A percentile compares a stretch with the other conserved stretches of the same genome.
Conservation (phyloP, 768 basidiomycete species). For the Terana coerulea region DNA sequence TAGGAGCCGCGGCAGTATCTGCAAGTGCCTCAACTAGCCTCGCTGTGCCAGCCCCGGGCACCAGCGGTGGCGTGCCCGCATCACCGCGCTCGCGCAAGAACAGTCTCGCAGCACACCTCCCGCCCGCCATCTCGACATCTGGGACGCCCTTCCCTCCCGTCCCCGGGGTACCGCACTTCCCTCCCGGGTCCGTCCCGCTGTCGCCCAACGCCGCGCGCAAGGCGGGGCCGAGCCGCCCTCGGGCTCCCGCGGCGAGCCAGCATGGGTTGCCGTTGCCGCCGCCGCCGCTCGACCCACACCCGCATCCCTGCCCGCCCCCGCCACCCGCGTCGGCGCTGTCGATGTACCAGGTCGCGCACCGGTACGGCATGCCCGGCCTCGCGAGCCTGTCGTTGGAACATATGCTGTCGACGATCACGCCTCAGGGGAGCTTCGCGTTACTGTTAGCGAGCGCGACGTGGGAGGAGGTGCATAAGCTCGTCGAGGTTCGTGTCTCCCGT, state of each 20-base stretch:
- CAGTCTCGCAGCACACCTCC: slow-evolving; percentile 32
- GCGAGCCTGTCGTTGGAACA: slow-evolving; percentile 68
- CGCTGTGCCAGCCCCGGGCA: slow-evolving; percentile 5
- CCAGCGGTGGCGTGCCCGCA: slow-evolving; percentile 16
- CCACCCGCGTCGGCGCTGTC: slow-evolving; percentile 68
- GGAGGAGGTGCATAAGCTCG: slow-evolving; percentile 58
- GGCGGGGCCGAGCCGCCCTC: slow-evolving; percentile 25
- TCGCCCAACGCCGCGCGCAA: background rate
- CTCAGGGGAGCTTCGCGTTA: slow-evolving; percentile 61
- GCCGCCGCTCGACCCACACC: slow-evolving; percentile 55
- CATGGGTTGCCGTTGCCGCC: slow-evolving; percentile 27
- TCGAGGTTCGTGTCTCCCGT: slow-evolving; percentile 43
- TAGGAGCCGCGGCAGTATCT: background rate
- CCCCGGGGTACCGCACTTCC: background rate
- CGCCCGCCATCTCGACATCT: slow-evolving; percentile 27
- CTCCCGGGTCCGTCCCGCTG: background rate
- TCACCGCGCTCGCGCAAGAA: slow-evolving; percentile 31
- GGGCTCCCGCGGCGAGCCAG: slow-evolving; percentile 35
- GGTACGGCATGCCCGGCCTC: slow-evolving; percentile 65
- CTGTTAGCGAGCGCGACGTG: slow-evolving; percentile 65
- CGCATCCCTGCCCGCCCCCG: slow-evolving; percentile 62
- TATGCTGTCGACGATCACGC: slow-evolving; percentile 65
- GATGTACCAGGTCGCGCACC: slow-evolving; percentile 74
- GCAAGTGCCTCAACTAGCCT: slow-evolving; percentile 4
- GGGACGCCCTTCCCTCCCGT: slow-evolving; percentile 31